These are phyloP conservation scores for Tulasnella sp. DNA, from an alignment of 768 basidiomycete species.

Conservation along the genomic window DNA sequence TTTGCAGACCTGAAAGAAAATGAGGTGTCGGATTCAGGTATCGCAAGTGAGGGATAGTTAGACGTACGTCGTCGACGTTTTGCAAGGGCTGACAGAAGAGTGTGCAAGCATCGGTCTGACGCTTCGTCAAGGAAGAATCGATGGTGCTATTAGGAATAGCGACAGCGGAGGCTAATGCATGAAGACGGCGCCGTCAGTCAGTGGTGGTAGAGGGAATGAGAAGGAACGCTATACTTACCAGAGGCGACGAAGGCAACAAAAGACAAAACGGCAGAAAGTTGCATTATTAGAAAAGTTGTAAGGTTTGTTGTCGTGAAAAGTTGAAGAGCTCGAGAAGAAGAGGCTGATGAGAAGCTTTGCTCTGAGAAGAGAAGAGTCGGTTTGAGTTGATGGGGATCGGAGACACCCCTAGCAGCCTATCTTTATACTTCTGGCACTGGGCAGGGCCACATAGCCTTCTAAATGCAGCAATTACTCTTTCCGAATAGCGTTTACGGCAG, in stretches of 20 bases:
- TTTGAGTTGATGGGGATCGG: not conserved
- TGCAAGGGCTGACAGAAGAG: not conserved
- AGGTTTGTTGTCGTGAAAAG: not conserved
- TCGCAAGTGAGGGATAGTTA: not conserved
- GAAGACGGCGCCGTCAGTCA: not conserved
- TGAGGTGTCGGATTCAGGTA: not conserved
- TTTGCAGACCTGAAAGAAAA: not conserved
- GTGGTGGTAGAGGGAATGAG: not conserved
- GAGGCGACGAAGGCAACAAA: not conserved
- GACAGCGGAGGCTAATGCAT: not conserved
- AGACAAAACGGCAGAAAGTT: not conserved
- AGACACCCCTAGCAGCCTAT: not conserved
- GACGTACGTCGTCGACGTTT: not conserved
- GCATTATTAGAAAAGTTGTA: not conserved
- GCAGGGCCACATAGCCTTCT: not conserved
- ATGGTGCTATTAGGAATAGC: not conserved
- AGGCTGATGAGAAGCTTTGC: not conserved
- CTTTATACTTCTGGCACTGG: not conserved
- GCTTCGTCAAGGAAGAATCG: not conserved
- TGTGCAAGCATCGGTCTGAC: not conserved
- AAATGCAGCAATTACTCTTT: not conserved
- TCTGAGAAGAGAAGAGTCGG: not conserved
- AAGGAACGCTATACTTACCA: not conserved
- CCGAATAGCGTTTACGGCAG: not conserved
- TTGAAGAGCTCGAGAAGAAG: not conserved